Base-by-base conservation (phyloP, 805 yeast species). In the Grigorovia humatica region DNA sequence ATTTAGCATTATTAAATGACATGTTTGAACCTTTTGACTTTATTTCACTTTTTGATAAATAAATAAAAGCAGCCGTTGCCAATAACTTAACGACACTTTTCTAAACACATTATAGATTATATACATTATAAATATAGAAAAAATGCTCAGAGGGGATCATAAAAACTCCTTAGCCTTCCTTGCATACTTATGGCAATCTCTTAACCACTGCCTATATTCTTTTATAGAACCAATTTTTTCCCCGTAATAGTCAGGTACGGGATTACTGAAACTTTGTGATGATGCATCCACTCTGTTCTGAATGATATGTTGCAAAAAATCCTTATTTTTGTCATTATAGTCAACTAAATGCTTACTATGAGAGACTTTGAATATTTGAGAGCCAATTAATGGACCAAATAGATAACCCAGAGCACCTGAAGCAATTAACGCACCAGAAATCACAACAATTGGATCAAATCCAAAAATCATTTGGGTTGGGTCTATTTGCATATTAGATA, bases 221-320 rank as follows among this genome's bases (percentile, higher is more conserved):
- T 80, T 79, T 63, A 91, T 70, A 50, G 95, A 84, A 50, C 88
- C 88, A 55, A 93, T 90, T 69, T 87, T 87, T 71, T 93, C 99
- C 43, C 99, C 99, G 66, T 93, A 93, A 71, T 89, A 93, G 69
- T 93, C 99, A n/a, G 97, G 96, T 47, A 93, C 95, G 13, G 98
- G 98, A 70, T 91, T 93, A 51, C 86, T 78, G 70, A 89, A 84
- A 62, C 89, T 81, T 71, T 90, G 96, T 52, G 85, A 81, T 18
- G 90, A 78, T 19, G 99, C 96, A 71, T 93, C 96, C 32, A 90
- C 97, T 62, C 99, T 77, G 69, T 88, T 85, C 52, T 74, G 74
- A 59, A 78, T 80, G 56, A 93, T 77, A 63, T 81, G 91, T 57
- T 78, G 77, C 65, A 91, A 74, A 60, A 91, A 93, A 43, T 77